phyloP scores from a whole-genome alignment of 257 asterid species.

The Dorcoceras hygrometricum region DNA sequence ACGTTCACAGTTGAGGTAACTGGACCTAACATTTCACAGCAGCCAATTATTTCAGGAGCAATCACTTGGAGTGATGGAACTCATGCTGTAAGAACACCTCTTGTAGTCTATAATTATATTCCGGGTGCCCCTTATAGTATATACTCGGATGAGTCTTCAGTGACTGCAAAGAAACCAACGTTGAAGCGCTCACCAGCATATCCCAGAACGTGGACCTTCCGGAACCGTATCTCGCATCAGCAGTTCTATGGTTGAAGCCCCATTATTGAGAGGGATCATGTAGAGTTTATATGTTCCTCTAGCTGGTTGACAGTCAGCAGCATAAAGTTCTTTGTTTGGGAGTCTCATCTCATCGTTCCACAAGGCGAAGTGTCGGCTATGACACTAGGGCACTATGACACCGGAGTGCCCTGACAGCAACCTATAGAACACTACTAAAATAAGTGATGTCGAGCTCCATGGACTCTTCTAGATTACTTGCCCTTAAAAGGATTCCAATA shows the following conservation, averaged over 20 bases:
- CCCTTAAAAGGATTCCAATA: no score
- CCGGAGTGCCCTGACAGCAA: background rate
- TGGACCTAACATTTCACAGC: constrained; percentile 34
- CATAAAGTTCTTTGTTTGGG: background rate
- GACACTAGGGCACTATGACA: no score
- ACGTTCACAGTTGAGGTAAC: constrained; percentile 32
- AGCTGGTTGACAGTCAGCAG: background rate
- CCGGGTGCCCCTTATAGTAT: constrained; percentile 34
- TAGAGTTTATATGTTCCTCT: background rate
- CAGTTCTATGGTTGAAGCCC: background rate
- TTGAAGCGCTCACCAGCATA: background rate
- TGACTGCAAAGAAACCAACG: background rate
- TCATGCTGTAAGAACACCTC: constrained; percentile 32
- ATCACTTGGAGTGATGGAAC: constrained; percentile 31
- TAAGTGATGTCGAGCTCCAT: background rate
- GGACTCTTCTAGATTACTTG: background rate
- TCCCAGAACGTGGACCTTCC: background rate
- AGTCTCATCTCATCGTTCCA: background rate
- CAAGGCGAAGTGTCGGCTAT: background rate
- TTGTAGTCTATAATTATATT: constrained; percentile 37
- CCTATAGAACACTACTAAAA: background rate
- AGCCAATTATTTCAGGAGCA: constrained; percentile 33
- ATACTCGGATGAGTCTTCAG: background rate
- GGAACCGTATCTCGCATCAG: background rate
- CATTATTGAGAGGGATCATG: background rate